These are phyloP conservation scores for Globisporangium solare DNA, from an alignment of 352 stramenopile genomes.

Conservation along the genomic window DNA sequence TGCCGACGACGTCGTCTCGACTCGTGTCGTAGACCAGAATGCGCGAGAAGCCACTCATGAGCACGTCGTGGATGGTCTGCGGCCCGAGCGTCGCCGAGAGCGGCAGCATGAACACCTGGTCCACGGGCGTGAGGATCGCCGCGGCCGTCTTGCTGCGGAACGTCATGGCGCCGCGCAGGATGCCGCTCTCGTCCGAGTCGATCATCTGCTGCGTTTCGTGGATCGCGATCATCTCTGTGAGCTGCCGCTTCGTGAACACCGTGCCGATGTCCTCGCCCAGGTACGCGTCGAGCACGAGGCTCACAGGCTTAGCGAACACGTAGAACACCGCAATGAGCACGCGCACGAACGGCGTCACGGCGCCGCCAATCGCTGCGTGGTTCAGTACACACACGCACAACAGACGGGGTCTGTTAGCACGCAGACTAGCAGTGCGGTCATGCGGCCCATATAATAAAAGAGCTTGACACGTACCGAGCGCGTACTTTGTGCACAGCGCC, in stretches of 20 bases:
- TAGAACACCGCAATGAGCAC: conserved; percentile 93
- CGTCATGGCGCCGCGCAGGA: conserved; percentile 94
- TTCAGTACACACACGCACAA: background rate
- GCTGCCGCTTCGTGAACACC: conserved; percentile 92
- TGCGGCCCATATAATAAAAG: background rate
- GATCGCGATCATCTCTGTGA: conserved; percentile 95
- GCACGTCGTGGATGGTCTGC: conserved; percentile 92
- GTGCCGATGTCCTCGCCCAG: conserved; percentile 95
- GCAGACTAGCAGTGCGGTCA: too few relatives aligned
- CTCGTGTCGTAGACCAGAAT: conserved; percentile 89
- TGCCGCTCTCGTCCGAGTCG: conserved; percentile 90
- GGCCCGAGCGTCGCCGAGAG: conserved; percentile 60
- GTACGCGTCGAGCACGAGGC: conserved; percentile 87
- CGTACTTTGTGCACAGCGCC: conserved; percentile 87
- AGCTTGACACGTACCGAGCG: conserved; percentile 7
- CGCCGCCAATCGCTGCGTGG: conserved; percentile 52
- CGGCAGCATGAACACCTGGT: conserved; percentile 94
- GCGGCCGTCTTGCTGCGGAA: conserved; percentile 90
- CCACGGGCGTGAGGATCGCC: conserved; percentile 93
- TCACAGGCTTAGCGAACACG: conserved; percentile 93
- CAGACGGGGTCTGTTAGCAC: conserved; percentile 3
- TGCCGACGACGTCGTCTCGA: conserved; percentile 92
- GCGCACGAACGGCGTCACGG: conserved; percentile 89
- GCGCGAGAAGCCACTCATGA: conserved; percentile 93
- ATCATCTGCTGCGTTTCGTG: conserved; percentile 94